These are phyloP conservation scores for Moesziomyces sp. DNA, from an alignment of 1,284 basidiomycete species.

Conservation along the genomic window DNA sequence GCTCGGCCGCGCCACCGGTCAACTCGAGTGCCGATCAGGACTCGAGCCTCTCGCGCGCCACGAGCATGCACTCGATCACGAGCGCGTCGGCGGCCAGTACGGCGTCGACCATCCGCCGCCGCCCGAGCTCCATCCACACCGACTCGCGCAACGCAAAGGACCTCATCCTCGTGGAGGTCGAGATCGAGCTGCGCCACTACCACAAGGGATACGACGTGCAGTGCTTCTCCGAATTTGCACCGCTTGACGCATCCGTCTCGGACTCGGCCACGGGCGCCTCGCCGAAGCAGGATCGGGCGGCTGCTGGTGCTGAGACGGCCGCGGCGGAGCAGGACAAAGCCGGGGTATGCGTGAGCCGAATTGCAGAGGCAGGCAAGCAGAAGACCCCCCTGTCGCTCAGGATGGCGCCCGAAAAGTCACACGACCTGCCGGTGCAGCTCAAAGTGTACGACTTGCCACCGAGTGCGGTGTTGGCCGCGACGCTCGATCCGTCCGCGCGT, in stretches of 20 bases:
- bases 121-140: conserved; percentile 44
- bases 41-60: conserved; percentile 38
- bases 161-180: conserved; percentile 57
- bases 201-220: conserved; percentile 62
- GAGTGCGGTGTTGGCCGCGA: conserved; percentile 64
- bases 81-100: conserved; percentile 28
- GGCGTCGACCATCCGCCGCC: conserved; percentile 33
- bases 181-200: conserved; percentile 64
- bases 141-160: conserved; percentile 45
- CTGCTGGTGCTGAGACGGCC: conserved; percentile 1
- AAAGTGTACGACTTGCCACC: conserved; percentile 61
- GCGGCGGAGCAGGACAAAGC: conserved; percentile 5
- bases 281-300: not conserved
- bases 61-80: conserved; percentile 47
- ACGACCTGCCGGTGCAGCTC: conserved; percentile 54
- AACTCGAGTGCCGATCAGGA: conserved; percentile 27
- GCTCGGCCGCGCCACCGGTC: conserved; percentile 25
- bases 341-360: not conserved
- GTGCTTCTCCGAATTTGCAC: conserved; percentile 44
- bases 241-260: not conserved
- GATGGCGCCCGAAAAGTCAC: conserved; percentile 20
- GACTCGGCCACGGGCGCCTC: not conserved
- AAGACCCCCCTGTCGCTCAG: conserved; percentile 17
- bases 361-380: not conserved
- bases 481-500: conserved; percentile 56